These are phyloP conservation scores for Colletotrichum sansevieriae DNA, from an alignment of 2,329 filamentous ascomycete species.

Conservation along the genomic window DNA sequence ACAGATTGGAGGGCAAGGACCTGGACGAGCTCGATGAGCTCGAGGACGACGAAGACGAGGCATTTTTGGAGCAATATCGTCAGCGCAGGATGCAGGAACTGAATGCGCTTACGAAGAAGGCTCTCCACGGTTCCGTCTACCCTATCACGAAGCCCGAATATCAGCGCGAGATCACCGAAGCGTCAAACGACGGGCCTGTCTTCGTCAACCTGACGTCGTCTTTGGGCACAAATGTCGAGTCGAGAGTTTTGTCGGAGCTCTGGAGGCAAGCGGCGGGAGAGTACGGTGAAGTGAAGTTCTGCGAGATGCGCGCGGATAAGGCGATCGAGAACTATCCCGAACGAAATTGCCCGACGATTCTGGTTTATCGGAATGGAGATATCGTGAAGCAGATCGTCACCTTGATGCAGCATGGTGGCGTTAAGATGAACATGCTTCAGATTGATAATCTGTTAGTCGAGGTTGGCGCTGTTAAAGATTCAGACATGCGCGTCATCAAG, in stretches of 20 bases:
- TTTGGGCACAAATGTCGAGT: slow-evolving; percentile 85
- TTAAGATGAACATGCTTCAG: slow-evolving; percentile 77
- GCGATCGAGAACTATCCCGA: slow-evolving; percentile 98
- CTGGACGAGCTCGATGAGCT: slow-evolving; percentile 93
- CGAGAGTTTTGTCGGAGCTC: slow-evolving; percentile 83
- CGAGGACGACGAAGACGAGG: slow-evolving; percentile 95
- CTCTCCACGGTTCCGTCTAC: slow-evolving; percentile 90
- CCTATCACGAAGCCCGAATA: slow-evolving; percentile 96
- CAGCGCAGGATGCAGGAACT: slow-evolving; percentile 90
- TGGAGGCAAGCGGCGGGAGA: slow-evolving; percentile 87
- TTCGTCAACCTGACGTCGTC: slow-evolving; percentile 87
- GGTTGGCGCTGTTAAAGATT: slow-evolving; percentile 81
- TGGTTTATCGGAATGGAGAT: slow-evolving; percentile 93
- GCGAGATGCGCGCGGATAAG: slow-evolving; percentile 90
- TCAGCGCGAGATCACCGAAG: slow-evolving; percentile 89
- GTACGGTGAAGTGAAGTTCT: slow-evolving; percentile 97
- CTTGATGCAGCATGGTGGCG: slow-evolving; percentile 81
- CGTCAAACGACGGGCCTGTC: slow-evolving; percentile 76
- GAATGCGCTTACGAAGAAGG: slow-evolving; percentile 78
- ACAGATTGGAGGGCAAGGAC: slow-evolving; percentile 92
- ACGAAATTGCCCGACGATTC: slow-evolving; percentile 91
- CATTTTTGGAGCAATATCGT: slow-evolving; percentile 88
- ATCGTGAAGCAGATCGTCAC: slow-evolving; percentile 95
- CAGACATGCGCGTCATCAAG: slow-evolving; percentile 82
- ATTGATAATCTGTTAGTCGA: slow-evolving; percentile 86